A percentile compares a stretch with the other conserved stretches of the same genome.
Evolutionary conservation across 169 alveolate genomes (phyloP).

Genomic region (Eimeria falciformis): DNA sequence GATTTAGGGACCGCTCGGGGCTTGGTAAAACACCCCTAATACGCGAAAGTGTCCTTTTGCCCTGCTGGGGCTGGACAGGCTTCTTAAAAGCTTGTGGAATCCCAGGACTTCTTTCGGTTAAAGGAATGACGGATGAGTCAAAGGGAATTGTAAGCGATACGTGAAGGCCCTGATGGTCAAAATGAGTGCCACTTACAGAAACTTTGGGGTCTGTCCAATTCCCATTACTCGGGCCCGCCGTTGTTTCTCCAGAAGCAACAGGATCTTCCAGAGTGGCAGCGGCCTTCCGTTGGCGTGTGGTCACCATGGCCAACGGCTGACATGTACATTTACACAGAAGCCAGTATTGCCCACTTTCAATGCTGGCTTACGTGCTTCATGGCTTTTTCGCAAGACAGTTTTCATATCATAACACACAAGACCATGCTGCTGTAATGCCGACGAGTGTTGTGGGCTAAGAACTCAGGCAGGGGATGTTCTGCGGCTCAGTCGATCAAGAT

Average conservation of each 20-base stretch:
- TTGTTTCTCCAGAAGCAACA: neutral
- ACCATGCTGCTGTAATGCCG: too few relatives aligned
- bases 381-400: too few relatives aligned
- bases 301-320: constrained; percentile 55
- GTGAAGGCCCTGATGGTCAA: constrained; percentile 39
- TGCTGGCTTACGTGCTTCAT: too few relatives aligned
- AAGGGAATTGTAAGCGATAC: constrained; percentile 48
- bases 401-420: too few relatives aligned
- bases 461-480: too few relatives aligned
- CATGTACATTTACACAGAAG: too few relatives aligned
- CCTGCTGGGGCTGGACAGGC: neutral
- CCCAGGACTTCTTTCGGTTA: neutral
- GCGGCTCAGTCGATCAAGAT: too few relatives aligned
- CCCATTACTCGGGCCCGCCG: constrained; percentile 31
- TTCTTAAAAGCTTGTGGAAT: neutral
- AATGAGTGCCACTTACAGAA: constrained; percentile 41
- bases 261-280: constrained; percentile 22
- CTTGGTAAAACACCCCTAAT: neutral
- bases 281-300: constrained; percentile 35
- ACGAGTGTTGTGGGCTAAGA: too few relatives aligned
- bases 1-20: neutral
- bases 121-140: constrained; percentile 21
- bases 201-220: constrained; percentile 53
- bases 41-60: neutral
- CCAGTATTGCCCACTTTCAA: too few relatives aligned